Evolutionary conservation across 805 yeast genomes (phyloP), one percentile per base, ranked within the genome.

Genomic region (Wickerhamiella qilinensis): DNA sequence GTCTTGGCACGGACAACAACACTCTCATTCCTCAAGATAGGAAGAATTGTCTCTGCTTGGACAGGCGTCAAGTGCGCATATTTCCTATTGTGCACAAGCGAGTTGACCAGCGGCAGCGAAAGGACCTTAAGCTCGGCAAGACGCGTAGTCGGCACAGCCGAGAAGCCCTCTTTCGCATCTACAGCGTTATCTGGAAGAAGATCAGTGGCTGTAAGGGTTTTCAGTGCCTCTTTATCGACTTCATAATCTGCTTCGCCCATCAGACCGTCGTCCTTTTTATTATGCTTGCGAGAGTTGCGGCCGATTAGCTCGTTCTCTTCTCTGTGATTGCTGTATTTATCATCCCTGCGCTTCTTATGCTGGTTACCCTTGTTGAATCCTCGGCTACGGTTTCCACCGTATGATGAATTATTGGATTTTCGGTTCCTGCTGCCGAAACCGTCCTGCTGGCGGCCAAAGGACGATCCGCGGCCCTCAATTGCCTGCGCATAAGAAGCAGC

Each of bases 1-100:
- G 96, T 85, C 56, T 83, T 83, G 20, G 96, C 95, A 51, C 93
- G 68, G 29, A 84, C 85, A 18, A 85, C 83, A 32, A 83, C 64
- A 46, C 88, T 86, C 24, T 63, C 59, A 15, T 64, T 56, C 25
- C 93, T 60, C 55, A 88, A 93, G 46, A 91, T 82, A 0, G 97
- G 93, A 0, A 58, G 41, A 35, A 58, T 19, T 1, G 61, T 56
- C 41, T 53, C 57, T 17, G 62, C 62, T 43, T 58, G 63, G 3
- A 58, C 63, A 11, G 60, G 57, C 12, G 62, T 56, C 40, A 58
- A 44, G 35, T 49, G 43, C 28, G 48, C 47, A 43, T 53, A 58
- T 27, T 48, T 46, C 20, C 59, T 49, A 45, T 55, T 48, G 48
- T 54, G 46, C 19, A 47, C 30, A 39, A 57, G 42, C 14, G 60